These are phyloP conservation scores for Neofusicoccum parvum DNA, from an alignment of 2,329 filamentous ascomycete species.

Conservation along the genomic window DNA sequence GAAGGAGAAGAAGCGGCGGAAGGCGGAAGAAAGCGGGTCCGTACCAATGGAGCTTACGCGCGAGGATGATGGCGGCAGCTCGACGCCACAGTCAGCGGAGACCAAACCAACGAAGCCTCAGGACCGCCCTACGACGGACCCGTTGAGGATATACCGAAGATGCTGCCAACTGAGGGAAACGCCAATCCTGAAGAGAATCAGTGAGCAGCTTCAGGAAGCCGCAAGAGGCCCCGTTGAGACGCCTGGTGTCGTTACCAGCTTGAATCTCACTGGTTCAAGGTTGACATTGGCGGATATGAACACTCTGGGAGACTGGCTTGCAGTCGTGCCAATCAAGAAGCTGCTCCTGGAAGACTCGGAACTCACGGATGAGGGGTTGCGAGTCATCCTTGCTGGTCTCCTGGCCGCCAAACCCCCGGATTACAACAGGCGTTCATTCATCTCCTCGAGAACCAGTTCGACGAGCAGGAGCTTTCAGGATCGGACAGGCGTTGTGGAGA, in stretches of 20 bases:
- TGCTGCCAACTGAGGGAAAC: conserved; percentile 95
- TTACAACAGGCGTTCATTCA: conserved; percentile 47
- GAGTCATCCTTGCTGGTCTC: conserved; percentile 83
- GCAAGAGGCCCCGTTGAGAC: conserved; percentile 64
- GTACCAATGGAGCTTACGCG: conserved; percentile 81
- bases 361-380: conserved; percentile 80
- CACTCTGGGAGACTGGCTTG: conserved; percentile 90
- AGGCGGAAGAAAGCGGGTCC: conserved; percentile 84
- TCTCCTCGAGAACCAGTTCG: conserved; percentile 25
- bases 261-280: conserved; percentile 83
- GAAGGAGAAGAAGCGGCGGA: conserved; percentile 82
- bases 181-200: conserved; percentile 87
- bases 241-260: conserved; percentile 75
- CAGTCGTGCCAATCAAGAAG: conserved; percentile 87
- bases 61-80: conserved; percentile 55
- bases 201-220: conserved; percentile 77
- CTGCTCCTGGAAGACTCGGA: conserved; percentile 85
- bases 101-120: conserved; percentile 54
- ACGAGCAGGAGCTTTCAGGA: conserved; percentile 30
- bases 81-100: conserved; percentile 23
- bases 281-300: conserved; percentile 81
- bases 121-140: conserved; percentile 80
- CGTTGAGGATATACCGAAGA: conserved; percentile 86
- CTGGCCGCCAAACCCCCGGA: conserved; percentile 74
- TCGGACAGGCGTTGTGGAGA: conserved; percentile 77